Base-by-base conservation (phyloP, 116 monocot genomes). In the Dioscorea cayenensis region DNA sequence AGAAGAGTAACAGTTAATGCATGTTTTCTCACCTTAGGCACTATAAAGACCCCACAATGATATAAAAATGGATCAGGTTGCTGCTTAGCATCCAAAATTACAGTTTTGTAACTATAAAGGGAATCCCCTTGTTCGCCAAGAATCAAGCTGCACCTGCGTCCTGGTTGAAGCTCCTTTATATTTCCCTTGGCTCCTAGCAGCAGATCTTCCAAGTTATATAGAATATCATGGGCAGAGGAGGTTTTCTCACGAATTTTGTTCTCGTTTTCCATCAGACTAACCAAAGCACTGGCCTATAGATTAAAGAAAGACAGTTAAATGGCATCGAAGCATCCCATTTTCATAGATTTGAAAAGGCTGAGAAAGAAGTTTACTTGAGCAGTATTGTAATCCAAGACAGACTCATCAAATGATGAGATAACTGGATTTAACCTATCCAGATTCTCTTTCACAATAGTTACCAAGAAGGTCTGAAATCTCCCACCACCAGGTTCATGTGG, bases 41-140 rank as follows among this genome's bases (percentile, higher is more conserved):
- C 96, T 66, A 96, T 83, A 78, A 96, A 96, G 63, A 90, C 82
- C 25, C 87, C 96, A 84, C 90, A 92, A 22, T 51, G 80, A 69
- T 92, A 96, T 22, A 32, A 69, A 51, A 92, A 92, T 75, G 80
- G 61, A 70, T 72, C 84, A 65, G 79, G 64, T 65, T 73, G 71
- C 60, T 82, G 73, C 27, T 74, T 38, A 51, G 96, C 77, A 76
- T 92, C 96, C 82, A 96, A 84, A 69, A 92, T 79, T 35, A 92
- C 77, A 27, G 96, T 72, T 73, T 76, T 92, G 65, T 96, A 96
- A 36, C 76, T 78, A 77, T 84, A 87, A 76, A 73, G 25, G 19
- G 92, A 92, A 27, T 65, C 72, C 64, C 77, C 96, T 68, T 86
- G 71, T 79, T 89, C 87, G 52, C 92, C 96, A 73, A 96, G 84